A percentile compares a stretch with the other conserved stretches of the same genome.
These are phyloP conservation scores for Tephrocybe sp. DNA, from an alignment of 768 basidiomycete species.

Conservation along the genomic window DNA sequence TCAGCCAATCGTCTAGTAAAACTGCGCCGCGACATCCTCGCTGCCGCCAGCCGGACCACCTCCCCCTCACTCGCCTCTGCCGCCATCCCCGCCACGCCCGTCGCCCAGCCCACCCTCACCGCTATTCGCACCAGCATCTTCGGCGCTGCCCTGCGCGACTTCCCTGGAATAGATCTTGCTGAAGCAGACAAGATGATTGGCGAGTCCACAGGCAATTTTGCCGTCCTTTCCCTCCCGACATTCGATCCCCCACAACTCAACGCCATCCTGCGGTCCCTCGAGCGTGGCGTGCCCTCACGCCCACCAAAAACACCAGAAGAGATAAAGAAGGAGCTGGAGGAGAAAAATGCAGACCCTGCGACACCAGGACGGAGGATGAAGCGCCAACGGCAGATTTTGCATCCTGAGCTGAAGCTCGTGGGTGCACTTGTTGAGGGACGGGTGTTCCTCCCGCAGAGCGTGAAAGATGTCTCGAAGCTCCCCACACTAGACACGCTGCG, in stretches of 20 bases:
- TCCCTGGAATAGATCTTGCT: slow-evolving; percentile 46
- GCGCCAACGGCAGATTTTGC: slow-evolving; percentile 49
- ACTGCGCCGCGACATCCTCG: slow-evolving; percentile 66
- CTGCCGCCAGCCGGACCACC: slow-evolving; percentile 50
- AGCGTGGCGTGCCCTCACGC: slow-evolving; percentile 63
- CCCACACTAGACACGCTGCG: slow-evolving; percentile 77
- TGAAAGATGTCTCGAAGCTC: slow-evolving; percentile 67
- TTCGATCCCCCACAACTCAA: slow-evolving; percentile 74
- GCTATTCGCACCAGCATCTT: slow-evolving; percentile 79
- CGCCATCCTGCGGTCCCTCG: slow-evolving; percentile 65
- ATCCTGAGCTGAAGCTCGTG: slow-evolving; percentile 70
- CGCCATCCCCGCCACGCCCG: slow-evolving; percentile 24
- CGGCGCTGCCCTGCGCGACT: slow-evolving; percentile 72
- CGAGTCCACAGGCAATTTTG: slow-evolving; percentile 59
- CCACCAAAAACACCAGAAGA: slow-evolving; percentile 52
- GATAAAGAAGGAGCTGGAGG: slow-evolving; percentile 46
- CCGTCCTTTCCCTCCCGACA: slow-evolving; percentile 61
- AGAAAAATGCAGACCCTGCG: slow-evolving; percentile 61
- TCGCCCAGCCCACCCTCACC: slow-evolving; percentile 52
- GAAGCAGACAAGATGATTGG: slow-evolving; percentile 54
- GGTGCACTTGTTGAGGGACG: slow-evolving; percentile 80
- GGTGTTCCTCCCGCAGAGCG: slow-evolving; percentile 58
- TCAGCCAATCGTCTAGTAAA: slow-evolving; percentile 63
- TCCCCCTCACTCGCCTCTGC: slow-evolving; percentile 37
- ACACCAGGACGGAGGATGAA: slow-evolving; percentile 73